Base-by-base conservation (phyloP, 495 filamentous ascomycete genomes). In the Collariella sp. region DNA sequence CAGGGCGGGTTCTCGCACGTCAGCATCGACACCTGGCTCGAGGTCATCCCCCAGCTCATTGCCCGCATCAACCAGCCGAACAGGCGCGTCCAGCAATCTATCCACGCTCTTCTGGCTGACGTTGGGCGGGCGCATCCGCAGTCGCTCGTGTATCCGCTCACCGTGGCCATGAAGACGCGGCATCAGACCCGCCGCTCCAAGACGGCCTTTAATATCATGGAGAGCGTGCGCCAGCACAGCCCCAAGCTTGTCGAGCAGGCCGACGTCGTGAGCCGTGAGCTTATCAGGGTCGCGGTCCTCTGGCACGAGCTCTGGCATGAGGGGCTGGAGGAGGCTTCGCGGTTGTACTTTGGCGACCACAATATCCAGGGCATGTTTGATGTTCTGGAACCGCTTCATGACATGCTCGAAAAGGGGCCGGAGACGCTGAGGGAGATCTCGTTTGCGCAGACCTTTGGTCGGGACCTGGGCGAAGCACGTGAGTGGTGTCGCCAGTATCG, bases 291-390 rank as follows among this genome's bases (percentile, higher is more conserved):
- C 52, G 93, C 94, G 0, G 94, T 99, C 2, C 63, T 97, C 20
- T 99, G 93, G 93, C 93, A 99, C 67, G 93, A 99, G 62, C 84
- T 91, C 41, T 99, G 93, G 93, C 94, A 99, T 59, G 93, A 99
- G 68, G 94, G 86, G n/a, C 78, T 99, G 12, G 93, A 99, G 68
- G 94, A 99, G 70, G 94, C 93, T 3, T 96, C 89, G 6, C 82
- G 94, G 44, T 71, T 94, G 42, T 86, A 84, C 57, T 99, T 99
- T 61, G 93, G 91, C 39, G 94, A 96, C 63, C 83, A 89, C 54
- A 94, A 99, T 65, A 89, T 95, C 49, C 88, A 96, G 50, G 95
- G 91, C 66, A 97, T 97, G 91, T 91, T 99, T 66, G 78, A 83
- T 38, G 89, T 87, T 1, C 81, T 99, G 22, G 85, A 84, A 22